A percentile compares a stretch with the other conserved stretches of the same genome.
Conservation (phyloP, 371 early-diverging fungal genomes). For the Dichotomocladium elegans region DNA sequence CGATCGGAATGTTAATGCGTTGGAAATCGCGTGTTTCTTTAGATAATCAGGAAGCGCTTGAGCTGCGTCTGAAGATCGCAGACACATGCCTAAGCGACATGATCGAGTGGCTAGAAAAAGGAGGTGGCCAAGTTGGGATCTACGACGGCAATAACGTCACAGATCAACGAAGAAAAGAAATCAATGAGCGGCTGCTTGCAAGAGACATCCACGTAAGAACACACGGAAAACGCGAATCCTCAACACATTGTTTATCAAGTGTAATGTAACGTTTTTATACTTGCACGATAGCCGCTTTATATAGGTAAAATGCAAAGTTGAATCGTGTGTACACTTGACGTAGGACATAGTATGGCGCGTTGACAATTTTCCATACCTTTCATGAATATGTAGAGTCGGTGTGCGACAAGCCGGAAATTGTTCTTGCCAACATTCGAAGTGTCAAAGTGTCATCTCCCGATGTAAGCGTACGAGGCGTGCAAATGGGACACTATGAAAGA, state of each 20-base stretch:
- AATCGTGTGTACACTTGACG: background rate
- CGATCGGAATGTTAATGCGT: background rate
- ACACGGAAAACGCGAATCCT: background rate
- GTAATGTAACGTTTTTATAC: constrained; percentile 52
- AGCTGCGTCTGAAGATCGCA: constrained; percentile 56
- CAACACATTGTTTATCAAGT: background rate
- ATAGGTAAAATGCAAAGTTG: background rate
- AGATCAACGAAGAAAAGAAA: constrained; percentile 63
- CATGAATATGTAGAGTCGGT: constrained; percentile 67
- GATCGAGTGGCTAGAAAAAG: constrained; percentile 73
- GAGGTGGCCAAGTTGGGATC: constrained; percentile 83
- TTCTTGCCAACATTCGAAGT: constrained; percentile 75
- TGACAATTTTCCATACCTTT: no score
- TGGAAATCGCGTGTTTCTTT: background rate
- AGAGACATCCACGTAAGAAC: constrained; percentile 62
- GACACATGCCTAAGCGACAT: constrained; percentile 80
- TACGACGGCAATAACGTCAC: constrained; percentile 94
- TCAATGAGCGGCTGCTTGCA: constrained; percentile 60
- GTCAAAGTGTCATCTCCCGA: constrained; percentile 93
- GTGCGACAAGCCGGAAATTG: constrained; percentile 75
- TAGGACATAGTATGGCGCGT: background rate
- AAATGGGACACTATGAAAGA: background rate
- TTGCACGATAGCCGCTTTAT: constrained; percentile 3
- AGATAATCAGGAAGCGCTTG: constrained; percentile 64
- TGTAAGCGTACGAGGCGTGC: constrained; percentile 31